Evolutionary conservation across 2,329 filamentous ascomycete genomes (phyloP).

Genomic region (Magnaporthiopsis rhizophila): DNA sequence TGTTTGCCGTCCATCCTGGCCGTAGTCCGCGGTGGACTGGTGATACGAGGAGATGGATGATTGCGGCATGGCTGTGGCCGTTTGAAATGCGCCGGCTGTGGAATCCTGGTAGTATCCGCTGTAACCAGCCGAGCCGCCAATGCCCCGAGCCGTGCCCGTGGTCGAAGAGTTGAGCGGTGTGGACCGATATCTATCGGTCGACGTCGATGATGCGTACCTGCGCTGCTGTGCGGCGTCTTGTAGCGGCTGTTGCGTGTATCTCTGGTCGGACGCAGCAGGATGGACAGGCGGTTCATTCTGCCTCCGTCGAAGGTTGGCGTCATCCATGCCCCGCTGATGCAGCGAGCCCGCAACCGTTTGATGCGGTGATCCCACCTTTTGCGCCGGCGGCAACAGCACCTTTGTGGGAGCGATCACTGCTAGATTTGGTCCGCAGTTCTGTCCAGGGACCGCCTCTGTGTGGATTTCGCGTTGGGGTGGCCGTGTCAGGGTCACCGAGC

Average conservation of each 20-base stretch:
- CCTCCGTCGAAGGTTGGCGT: conserved; percentile 64
- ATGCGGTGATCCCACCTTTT: conserved; percentile 54
- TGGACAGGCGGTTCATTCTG: conserved; percentile 65
- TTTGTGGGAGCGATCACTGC: conserved; percentile 52
- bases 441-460: conserved; percentile 21
- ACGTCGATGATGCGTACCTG: conserved; percentile 33
- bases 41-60: conserved; percentile 47
- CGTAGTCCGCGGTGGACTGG: conserved; percentile 50
- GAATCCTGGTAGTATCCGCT: conserved; percentile 52
- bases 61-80: conserved; percentile 48
- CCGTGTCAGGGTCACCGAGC: neutral
- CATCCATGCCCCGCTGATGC: conserved; percentile 64
- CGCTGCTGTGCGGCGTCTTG: conserved; percentile 41
- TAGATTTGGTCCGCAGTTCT: conserved; percentile 44
- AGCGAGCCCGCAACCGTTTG: conserved; percentile 43
- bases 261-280: conserved; percentile 43
- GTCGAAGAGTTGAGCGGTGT: conserved; percentile 42
- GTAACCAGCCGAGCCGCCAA: conserved; percentile 50
- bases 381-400: conserved; percentile 57
- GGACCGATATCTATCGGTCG: conserved; percentile 32
- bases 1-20: conserved; percentile 50
- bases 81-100: conserved; percentile 37
- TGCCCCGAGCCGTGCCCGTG: conserved; percentile 29
- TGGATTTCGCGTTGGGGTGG: neutral
- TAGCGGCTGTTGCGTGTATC: conserved; percentile 35